Evolutionary conservation across 805 yeast genomes (phyloP), one percentile per base, ranked within the genome.

Genomic region (Scheffersomyces spartinae): DNA sequence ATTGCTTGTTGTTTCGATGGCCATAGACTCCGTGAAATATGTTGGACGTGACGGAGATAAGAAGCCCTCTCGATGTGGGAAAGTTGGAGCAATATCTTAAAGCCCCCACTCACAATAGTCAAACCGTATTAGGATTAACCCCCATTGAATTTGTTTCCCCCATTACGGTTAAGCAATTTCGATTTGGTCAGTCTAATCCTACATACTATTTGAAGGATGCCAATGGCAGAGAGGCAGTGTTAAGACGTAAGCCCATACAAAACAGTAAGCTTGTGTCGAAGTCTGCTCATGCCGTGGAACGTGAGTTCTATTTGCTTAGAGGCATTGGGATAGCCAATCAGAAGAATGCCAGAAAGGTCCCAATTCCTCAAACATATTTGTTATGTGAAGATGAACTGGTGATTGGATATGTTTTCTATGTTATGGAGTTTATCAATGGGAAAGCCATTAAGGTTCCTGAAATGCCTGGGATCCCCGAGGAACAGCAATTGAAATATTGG

Each of bases 161-260:
- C 1, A 46, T 47, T 9, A 35, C 33, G 0, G 41, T 69, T 21
- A 49, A 60, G 31, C 81, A 73, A 44, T 73, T 73, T 48, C 59
- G 59, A 15, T 70, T 65, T 42, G 81, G 81, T 9, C 81, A 73
- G 42, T 66, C 74, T 2, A 73, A 73, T 39, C 81, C 80, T 8
- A 71, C 78, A 1, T 73, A 71, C 39, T 56, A 67, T 15, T 28
- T 71, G 14, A 46, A 41, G 2, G 74, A 69, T 33, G 40, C 53
- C 2, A 32, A 33, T 4, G 57, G 57, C 1, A 47, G 41, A 15
- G 47, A 54, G 20, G 61, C 56, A 27, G 79, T 72, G 3, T 52
- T 73, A 26, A 50, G 81, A 29, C 55, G 72, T 34, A 73, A 73
- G 39, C 81, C 81, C 1, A 55, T 64, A 6, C 45, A 66, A 3